Conservation (phyloP, 129 eudicot species). For the Cynara cardunculus region DNA sequence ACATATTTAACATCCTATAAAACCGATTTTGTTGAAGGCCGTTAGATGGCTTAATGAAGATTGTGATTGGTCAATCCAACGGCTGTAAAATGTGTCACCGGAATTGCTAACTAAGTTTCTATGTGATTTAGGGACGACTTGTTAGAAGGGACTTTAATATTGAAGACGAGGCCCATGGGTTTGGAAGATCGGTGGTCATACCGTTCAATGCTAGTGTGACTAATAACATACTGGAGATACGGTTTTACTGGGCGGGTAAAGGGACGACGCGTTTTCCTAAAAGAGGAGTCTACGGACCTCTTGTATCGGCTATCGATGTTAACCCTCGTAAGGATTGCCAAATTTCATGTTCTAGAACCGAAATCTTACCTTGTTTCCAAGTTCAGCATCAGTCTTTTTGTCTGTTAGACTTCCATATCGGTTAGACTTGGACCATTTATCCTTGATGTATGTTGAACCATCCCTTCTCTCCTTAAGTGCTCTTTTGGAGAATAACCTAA, state of each 20-base stretch:
- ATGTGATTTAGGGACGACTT: constrained; percentile 44
- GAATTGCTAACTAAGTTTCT: background rate
- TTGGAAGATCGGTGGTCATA: constrained; percentile 36
- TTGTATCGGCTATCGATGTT: constrained; percentile 82
- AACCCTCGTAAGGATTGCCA: constrained; percentile 51
- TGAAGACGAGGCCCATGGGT: constrained; percentile 58
- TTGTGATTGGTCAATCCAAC: constrained; percentile 1
- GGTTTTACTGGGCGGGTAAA: constrained; percentile 82
- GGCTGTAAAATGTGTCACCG: background rate
- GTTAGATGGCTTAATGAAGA: background rate
- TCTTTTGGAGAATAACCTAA: no score
- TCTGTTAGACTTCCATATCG: no score
- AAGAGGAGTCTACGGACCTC: constrained; percentile 90
- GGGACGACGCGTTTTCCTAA: constrained; percentile 82
- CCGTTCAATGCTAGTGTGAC: constrained; percentile 48
- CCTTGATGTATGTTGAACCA: no score
- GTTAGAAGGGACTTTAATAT: constrained; percentile 62
- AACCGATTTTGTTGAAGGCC: background rate
- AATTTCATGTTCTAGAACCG: background rate
- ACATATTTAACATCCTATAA: no score
- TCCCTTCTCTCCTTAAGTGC: no score
- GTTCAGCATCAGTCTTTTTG: no score
- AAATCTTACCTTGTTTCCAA: background rate
- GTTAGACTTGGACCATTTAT: no score
- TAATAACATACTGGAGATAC: constrained; percentile 62